Evolutionary conservation across 352 stramenopile species (phyloP).

Genomic region (Phytophthora foliorum): DNA sequence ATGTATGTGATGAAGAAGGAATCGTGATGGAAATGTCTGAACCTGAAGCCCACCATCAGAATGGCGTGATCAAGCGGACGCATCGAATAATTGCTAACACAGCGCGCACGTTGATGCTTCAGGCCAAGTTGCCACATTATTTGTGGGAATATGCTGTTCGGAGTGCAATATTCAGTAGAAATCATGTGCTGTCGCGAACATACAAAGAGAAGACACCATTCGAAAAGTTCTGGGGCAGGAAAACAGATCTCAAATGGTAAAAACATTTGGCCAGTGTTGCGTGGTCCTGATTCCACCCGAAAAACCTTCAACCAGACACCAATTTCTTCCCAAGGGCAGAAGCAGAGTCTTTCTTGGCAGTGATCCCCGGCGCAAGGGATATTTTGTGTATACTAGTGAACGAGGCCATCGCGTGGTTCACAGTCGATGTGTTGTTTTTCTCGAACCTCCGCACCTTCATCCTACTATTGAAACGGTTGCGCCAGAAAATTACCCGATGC

Average conservation of each 20-base stretch:
- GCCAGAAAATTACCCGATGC: too few species aligned
- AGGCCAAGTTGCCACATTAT: conserved; percentile 11
- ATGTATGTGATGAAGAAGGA: conserved; percentile 3
- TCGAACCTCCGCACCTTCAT: too few species aligned
- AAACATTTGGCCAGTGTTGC: conserved; percentile 11
- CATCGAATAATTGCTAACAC: conserved; percentile 4
- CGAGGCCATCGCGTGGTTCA: background rate
- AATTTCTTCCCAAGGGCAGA: conserved; percentile 6
- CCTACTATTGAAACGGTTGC: too few species aligned
- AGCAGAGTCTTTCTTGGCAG: conserved; percentile 6
- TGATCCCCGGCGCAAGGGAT: conserved; percentile 13
- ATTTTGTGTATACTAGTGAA: conserved; percentile 14
- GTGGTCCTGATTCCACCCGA: conserved; percentile 6
- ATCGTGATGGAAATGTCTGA: conserved; percentile 9
- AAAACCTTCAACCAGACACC: background rate
- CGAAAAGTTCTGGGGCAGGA: conserved; percentile 18
- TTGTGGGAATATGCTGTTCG: conserved; percentile 23
- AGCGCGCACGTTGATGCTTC: background rate
- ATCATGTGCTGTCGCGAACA: background rate
- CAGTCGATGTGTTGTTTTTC: conserved; percentile 21
- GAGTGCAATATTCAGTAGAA: background rate
- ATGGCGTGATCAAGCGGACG: conserved; percentile 6
- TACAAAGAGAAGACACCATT: background rate
- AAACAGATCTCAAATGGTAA: conserved; percentile 12
- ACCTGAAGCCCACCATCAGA: conserved; percentile 16